Base-by-base conservation (phyloP, 2,329 filamentous ascomycete species). In the Colletotrichum sp. region DNA sequence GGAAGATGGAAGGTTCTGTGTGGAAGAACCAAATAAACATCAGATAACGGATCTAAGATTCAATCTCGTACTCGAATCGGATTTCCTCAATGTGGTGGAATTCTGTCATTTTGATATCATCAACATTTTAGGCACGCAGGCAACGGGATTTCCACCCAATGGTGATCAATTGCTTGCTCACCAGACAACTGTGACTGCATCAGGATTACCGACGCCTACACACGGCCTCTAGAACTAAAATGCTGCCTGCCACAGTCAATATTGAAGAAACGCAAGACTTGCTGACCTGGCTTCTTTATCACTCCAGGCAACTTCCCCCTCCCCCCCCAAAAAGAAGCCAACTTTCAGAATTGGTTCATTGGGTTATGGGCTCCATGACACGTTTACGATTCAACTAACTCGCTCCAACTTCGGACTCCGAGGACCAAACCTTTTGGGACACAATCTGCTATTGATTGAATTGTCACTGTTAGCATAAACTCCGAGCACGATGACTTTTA, bases 11-110 rank as follows among this genome's bases (percentile, higher is more conserved):
- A 62, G n/a, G 24, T 18, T 32, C 28, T 73, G 70, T 39, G 24
- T 52, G 64, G 70, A 76, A 73, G 70, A 69, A 69, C 32, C 18
- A 34, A 69, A 60, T 18, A 49, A 64, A 65, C 16, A 63, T 68
- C 26, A 69, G 57, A 69, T 26, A 55, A 28, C 5, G 12, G 16
- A 13, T 49, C 13, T 15, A 6, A 34, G 16, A 32, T 26, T 36
- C 49, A 21, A 13, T 15, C 30, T 69, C 69, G 57, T 71, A 64
- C 69, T 71, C 69, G 69, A 71, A 55, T 64, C 59, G 39, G 12
- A 28, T 52, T 55, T 30, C 59, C 59, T 36, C 10, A 71, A 55
- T 6, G 24, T 34, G 5, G 16, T n/a, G 24, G 2, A 21, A 55
- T 26, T 52, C 21, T 39, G 13, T 57, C 32, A 21, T 32, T 62